Conservation (phyloP, 2,329 filamentous ascomycete species). For the Peltaster fructicola region DNA sequence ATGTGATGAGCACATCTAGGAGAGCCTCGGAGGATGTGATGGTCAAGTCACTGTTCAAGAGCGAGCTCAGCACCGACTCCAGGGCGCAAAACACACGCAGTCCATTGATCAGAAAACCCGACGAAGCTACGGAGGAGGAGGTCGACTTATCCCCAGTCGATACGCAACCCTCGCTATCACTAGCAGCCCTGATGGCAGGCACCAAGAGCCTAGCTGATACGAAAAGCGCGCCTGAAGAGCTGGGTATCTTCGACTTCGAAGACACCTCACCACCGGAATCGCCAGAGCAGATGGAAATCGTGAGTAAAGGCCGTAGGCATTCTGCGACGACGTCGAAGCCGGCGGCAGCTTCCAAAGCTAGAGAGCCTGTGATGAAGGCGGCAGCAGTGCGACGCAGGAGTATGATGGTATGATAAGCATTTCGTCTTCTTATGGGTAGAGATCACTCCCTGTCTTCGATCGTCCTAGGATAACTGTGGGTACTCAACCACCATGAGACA, state of each 20-base stretch:
- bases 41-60: constrained; percentile 13
- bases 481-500: too few relatives aligned
- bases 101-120: constrained; percentile 2
- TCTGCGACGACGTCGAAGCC: too few relatives aligned
- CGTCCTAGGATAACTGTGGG: too few relatives aligned
- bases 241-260: constrained; percentile 19
- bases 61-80: constrained; percentile 1
- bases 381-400: too few relatives aligned
- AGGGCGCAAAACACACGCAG: constrained; percentile 1
- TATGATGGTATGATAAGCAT: too few relatives aligned
- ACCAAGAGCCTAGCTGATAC: constrained; percentile 7
- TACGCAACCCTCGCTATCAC: neutral
- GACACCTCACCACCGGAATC: constrained; percentile 15
- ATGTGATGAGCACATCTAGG: constrained; percentile 12
- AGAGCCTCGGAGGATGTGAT: constrained; percentile 5
- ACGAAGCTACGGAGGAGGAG: neutral
- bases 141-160: neutral
- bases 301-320: too few relatives aligned
- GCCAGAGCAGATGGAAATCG: too few relatives aligned
- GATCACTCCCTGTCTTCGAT: too few relatives aligned
- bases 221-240: constrained; percentile 12
- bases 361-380: too few relatives aligned
- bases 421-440: too few relatives aligned
- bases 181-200: neutral
- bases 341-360: too few relatives aligned